Evolutionary conservation across 805 yeast genomes (phyloP), one percentile per base, ranked within the genome.

Genomic region (Metschnikowia colocasiae): DNA sequence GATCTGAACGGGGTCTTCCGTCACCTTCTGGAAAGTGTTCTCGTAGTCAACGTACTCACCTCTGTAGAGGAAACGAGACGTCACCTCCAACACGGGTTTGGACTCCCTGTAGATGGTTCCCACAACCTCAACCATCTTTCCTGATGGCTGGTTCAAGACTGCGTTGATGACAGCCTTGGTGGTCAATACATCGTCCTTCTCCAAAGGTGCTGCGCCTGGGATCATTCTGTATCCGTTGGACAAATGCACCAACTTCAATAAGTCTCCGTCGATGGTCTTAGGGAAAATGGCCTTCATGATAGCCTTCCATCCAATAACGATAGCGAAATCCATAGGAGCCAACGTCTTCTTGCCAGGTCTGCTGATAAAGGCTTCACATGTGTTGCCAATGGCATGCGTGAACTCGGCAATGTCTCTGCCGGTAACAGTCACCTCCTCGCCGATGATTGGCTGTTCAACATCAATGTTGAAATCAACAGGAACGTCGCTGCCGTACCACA

Each of bases 261-360:
- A 78, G 67, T 94, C 99, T 71, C 99, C 99, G 67, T 95, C 98
- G 60, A 94, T 95, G 53, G 84, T 82, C 65, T 81, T 81, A 46
- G 99, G 99, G 94, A 94, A 94, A 59, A 94, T 87, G n/a, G 97
- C 91, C 75, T 87, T 89, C 75, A 94, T 92, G 65, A 94, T 92
- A 43, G 97, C 95, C 74, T 85, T 86, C 99, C 99, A 94, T 39
- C 99, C 98, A 59, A 91, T 81, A 49, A 94, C 97, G 67, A 94
- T 94, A 42, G 99, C 98, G 64, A 91, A 94, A 75, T 94, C 99
- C 98, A 94, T 92, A 62, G 99, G 99, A 41, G 98, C 99, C 59
- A 82, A 76, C 50, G 88, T 83, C 54, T 79, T 80, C 68, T 87
- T 85, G 55, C 91, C 94, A 43, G 87, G 80, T 75, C 96, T 83